Conservation (phyloP, 1,139 yeast species). For the Tardiomyces blankii region DNA sequence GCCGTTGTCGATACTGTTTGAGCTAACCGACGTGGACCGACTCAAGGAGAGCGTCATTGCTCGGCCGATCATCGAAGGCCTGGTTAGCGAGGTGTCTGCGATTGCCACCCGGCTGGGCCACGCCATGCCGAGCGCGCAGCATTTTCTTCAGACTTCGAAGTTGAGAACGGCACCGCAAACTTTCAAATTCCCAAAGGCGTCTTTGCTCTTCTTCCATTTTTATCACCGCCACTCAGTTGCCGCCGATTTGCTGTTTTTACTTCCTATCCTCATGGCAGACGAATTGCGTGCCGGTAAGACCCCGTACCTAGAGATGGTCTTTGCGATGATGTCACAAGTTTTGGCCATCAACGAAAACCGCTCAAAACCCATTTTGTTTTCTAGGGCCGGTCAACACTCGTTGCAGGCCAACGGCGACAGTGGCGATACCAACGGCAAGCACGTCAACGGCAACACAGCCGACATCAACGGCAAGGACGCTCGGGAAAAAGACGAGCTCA, state of each 20-base stretch:
- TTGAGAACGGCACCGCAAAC: slow-evolving; percentile 37
- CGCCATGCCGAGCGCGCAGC: slow-evolving; percentile 35
- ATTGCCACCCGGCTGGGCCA: slow-evolving; percentile 66
- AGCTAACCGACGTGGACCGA: slow-evolving; percentile 48
- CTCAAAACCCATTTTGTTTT: background rate
- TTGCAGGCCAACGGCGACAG: background rate
- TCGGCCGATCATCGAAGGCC: slow-evolving; percentile 73
- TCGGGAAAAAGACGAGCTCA: background rate
- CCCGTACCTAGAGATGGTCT: slow-evolving; percentile 79
- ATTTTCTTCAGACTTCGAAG: slow-evolving; percentile 55
- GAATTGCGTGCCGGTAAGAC: slow-evolving; percentile 59
- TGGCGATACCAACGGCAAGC: background rate
- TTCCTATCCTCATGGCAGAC: slow-evolving; percentile 80
- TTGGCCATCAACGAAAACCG: slow-evolving; percentile 35
- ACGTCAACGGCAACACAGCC: too few relatives aligned
- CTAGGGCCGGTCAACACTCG: background rate
- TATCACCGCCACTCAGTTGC: slow-evolving; percentile 44
- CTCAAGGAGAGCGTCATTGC: slow-evolving; percentile 62
- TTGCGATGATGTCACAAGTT: slow-evolving; percentile 66
- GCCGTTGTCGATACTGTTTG: slow-evolving; percentile 64
- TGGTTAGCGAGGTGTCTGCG: slow-evolving; percentile 60
- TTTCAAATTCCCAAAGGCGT: slow-evolving; percentile 31
- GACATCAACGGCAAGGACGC: background rate
- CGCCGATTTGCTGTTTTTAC: slow-evolving; percentile 64
- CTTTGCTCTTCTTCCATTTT: slow-evolving; percentile 50